Base-by-base conservation (phyloP, 2,329 filamentous ascomycete species). In the Didymella exigua region DNA sequence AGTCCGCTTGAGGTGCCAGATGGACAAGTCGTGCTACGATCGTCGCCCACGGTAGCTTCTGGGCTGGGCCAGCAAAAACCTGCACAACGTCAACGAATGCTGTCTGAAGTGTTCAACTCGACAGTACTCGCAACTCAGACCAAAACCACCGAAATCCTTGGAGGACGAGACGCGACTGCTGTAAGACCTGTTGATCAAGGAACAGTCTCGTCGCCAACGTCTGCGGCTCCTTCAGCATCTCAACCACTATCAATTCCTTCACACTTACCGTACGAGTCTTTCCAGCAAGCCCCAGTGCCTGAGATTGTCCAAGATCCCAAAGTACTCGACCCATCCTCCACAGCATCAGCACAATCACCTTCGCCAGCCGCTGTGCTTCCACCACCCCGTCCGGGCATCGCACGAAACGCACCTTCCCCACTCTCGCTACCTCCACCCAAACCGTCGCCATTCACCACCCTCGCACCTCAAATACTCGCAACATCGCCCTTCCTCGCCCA, bases 361-460 rank as follows among this genome's bases (percentile, higher is more conserved):
- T 11, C 19, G 2, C 31, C 30, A 18, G n/a, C 19, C 11, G 9
- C 36, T 10, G 46, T 48, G 31, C 44, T 45, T 5, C 54, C 58
- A 16, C 50, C 49, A 6, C 54, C 42, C 6, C 41, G 34, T 5
- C 14, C 46, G 8, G 21, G 59, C n/a, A 63, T 68, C 4, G 43
- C 58, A 27, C 63, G 66, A 31, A 57, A 54, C 14, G 56, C 57
- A 2, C 56, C 46, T 6, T 24, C 61, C 5, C 49, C 59, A 5
- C 48, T 29, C 18, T 33, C 47, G 19, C 23, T 53, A 2, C n/a
- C 37, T 30, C 47, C 43, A 19, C 27, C 48, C 23, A 54, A 49
- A 11, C 23, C 52, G 3, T 60, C 58, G 0, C 54, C 62, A 2
- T 42, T 62, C 27, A 43, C 56, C 7, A 50, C 58, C 6, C 37